phyloP scores from a whole-genome alignment of 495 filamentous ascomycete species.

The Immersiella caudata region DNA sequence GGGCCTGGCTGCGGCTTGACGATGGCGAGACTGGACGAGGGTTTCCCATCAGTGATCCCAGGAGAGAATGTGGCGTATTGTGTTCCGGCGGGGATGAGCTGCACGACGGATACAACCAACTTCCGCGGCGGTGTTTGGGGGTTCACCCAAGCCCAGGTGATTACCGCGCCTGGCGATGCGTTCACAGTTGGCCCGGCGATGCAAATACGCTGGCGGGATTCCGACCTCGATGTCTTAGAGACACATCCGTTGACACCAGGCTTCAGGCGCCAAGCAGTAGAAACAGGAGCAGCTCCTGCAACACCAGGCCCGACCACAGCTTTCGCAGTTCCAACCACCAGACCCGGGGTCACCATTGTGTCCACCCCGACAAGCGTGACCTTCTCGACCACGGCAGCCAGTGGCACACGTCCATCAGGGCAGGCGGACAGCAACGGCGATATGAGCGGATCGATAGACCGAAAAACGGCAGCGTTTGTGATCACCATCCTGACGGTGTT shows the following conservation, averaged over 20 bases:
- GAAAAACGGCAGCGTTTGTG: conserved; percentile 34
- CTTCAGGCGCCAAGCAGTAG: conserved; percentile 14
- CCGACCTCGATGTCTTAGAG: conserved; percentile 39
- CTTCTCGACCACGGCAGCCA: not conserved
- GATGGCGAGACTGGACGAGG: conserved; percentile 34
- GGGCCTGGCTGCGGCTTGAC: conserved; percentile 37
- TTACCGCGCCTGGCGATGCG: conserved; percentile 23
- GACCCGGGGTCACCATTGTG: not conserved
- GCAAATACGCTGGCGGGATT: conserved; percentile 45
- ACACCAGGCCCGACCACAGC: not conserved
- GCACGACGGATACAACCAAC: conserved; percentile 45
- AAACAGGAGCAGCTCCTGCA: not conserved
- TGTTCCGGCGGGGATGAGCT: conserved; percentile 41
- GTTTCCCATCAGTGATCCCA: conserved; percentile 38
- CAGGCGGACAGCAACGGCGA: not conserved
- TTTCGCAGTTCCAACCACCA: not conserved
- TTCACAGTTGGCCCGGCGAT: conserved; percentile 45
- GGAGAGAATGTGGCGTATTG: conserved; percentile 47
- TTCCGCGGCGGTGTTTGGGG: conserved; percentile 49
- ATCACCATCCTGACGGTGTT: conserved; percentile 39
- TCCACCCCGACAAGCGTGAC: not conserved
- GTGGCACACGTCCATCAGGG: not conserved
- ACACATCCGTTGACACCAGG: conserved; percentile 42
- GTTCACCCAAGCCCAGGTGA: conserved; percentile 31
- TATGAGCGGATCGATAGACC: conserved; percentile 16